These are phyloP conservation scores for Mikania micrantha DNA, from an alignment of 129 eudicot species.

Conservation along the genomic window DNA sequence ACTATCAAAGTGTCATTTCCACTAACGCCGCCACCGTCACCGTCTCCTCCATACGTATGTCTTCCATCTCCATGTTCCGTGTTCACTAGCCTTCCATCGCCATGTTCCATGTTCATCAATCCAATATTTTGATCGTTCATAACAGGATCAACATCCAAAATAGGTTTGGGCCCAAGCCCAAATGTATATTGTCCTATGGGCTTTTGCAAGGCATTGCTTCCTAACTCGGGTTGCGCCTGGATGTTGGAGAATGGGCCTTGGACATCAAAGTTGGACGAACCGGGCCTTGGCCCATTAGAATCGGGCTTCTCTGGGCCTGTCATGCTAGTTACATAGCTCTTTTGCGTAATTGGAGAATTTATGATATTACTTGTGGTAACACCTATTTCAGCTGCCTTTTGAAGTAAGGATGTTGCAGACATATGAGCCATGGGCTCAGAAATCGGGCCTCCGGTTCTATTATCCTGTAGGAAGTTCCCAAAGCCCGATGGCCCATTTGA, in stretches of 20 bases:
- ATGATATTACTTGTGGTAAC: slow-evolving; percentile 37
- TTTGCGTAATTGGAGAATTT: slow-evolving; percentile 60
- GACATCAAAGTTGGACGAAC: slow-evolving; percentile 6
- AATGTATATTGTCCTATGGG: slow-evolving; percentile 30
- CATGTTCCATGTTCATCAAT: no score
- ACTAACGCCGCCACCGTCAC: no score
- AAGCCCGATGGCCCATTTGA: slow-evolving; percentile 29
- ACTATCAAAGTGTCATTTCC: no score
- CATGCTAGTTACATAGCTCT: slow-evolving; percentile 51
- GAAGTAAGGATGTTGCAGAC: slow-evolving; percentile 70
- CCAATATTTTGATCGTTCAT: no score
- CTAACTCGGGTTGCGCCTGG: slow-evolving; percentile 29
- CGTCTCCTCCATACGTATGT: no score
- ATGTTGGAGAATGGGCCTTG: slow-evolving; percentile 24
- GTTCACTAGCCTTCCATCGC: no score
- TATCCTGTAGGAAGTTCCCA: slow-evolving; percentile 28
- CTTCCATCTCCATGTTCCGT: no score
- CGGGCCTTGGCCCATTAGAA: slow-evolving; percentile 19
- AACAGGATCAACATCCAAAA: no score
- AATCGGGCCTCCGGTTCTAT: slow-evolving; percentile 27
- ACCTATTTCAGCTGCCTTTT: slow-evolving; percentile 49
- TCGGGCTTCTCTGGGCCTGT: slow-evolving; percentile 38
- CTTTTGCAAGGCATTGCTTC: slow-evolving; percentile 22
- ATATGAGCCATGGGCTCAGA: slow-evolving; percentile 36
- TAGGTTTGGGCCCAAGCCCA: not conserved